Evolutionary conservation across 306 rosid genomes (phyloP), one percentile per base, ranked within the genome.

Genomic region (Inga laurina): DNA sequence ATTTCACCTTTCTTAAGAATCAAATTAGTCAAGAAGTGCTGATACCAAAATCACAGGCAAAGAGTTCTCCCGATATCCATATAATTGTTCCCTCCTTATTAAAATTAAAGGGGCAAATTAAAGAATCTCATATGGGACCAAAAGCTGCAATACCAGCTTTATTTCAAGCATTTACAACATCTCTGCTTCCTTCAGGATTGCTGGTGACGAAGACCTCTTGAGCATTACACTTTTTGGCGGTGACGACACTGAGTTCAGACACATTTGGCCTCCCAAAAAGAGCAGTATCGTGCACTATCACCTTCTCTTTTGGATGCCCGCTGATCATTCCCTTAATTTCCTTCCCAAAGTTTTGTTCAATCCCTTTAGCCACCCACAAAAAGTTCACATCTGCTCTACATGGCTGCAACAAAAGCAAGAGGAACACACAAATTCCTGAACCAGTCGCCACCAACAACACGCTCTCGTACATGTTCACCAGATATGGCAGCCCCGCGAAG

Each of bases 41-140:
- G 34, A 32, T 32, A 32, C 3, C 34, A 32, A 32, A 32, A 32
- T 32, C 34, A 32, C 34, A 37, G 0, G 41, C 41, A 37, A 37
- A 37, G 41, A 37, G 41, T 37, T 37, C 7, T 4, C 5, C 41
- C 41, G 1, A 27, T 27, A 37, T 37, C 41, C 41, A 5, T 37
- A 37, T 5, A 37, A 37, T 37, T 44, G 46, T 44, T 10, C 12
- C 12, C 11, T 44, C 46, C 46, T 44, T 44, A 44, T 44, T 11
- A 44, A 27, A 27, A 27, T 27, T 27, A 44, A 44, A 44, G 46
- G 46, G 10, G 12, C 46, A 44, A 9, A 44, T 44, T 27, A 27
- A 27, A 54, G 94, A 91, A 77, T 87, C 94, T 90, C 90, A 89
- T 5, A 89, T 87, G 65, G 91, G 93, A 4, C 93, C 93, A 74